A percentile compares a stretch with the other conserved stretches of the same genome.
Evolutionary conservation across 2,329 filamentous ascomycete species (phyloP).

Genomic region (Onygenales sp.): DNA sequence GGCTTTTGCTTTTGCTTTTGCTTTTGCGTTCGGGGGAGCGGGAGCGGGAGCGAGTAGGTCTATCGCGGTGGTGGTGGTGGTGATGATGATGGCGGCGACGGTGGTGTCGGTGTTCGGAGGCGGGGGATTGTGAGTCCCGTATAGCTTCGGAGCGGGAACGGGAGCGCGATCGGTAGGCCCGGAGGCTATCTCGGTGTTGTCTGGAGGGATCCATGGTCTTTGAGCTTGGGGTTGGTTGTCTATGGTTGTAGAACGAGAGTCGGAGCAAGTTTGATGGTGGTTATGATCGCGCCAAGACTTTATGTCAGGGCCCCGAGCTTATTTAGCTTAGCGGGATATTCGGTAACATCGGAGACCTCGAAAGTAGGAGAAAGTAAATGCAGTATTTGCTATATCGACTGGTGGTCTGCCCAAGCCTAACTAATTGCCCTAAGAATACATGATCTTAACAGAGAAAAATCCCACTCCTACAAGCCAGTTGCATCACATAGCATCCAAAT

Average conservation of each 20-base stretch:
- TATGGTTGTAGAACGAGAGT: background rate
- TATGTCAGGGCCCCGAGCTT: no score
- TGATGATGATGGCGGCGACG: slow-evolving; percentile 27
- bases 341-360: no score
- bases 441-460: background rate
- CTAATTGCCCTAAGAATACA: background rate
- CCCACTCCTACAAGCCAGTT: background rate
- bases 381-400: background rate
- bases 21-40: slow-evolving; percentile 6
- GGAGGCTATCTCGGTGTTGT: background rate
- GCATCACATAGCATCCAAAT: background rate
- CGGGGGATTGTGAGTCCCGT: slow-evolving; percentile 28
- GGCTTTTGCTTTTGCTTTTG: background rate
- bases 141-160: slow-evolving; percentile 20
- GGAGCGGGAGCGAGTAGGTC: slow-evolving; percentile 13
- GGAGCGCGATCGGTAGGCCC: slow-evolving; percentile 5
- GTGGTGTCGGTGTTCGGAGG: slow-evolving; percentile 13
- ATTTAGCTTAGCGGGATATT: no score
- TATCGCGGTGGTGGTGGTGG: slow-evolving; percentile 26
- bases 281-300: no score
- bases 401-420: background rate
- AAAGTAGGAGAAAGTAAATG: background rate
- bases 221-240: background rate
- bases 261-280: no score
- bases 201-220: background rate